Evolutionary conservation across 2,329 filamentous ascomycete species (phyloP).

Genomic region (Huntiella bhutanensis): DNA sequence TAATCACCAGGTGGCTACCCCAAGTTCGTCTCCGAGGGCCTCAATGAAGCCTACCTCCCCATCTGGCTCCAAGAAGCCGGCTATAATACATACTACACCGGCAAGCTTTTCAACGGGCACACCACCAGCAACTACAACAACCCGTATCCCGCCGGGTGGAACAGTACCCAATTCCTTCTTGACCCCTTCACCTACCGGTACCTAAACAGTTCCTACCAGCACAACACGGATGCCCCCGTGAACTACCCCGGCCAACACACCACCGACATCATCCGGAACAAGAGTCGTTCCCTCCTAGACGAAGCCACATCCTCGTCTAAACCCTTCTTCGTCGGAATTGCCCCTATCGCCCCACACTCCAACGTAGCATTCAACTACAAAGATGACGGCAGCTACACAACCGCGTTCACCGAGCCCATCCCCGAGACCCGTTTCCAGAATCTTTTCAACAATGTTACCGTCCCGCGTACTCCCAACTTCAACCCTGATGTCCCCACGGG

Average conservation of each 20-base stretch:
- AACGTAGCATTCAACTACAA: conserved; percentile 16
- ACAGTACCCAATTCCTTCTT: conserved; percentile 35
- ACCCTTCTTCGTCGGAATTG: conserved; percentile 38
- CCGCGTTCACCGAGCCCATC: conserved; percentile 18
- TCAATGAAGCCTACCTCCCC: conserved; percentile 31
- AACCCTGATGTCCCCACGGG: conserved; percentile 32
- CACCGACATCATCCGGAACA: conserved; percentile 31
- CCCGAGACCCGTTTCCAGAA: conserved; percentile 35
- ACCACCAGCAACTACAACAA: conserved; percentile 29
- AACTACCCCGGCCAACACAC: conserved; percentile 34
- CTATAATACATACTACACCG: conserved; percentile 34
- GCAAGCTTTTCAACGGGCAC: conserved; percentile 36
- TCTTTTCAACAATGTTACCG: conserved; percentile 37
- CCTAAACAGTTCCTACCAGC: conserved; percentile 43
- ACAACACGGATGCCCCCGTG: conserved; percentile 34
- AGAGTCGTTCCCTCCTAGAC: conserved; percentile 32
- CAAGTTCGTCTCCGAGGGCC: conserved; percentile 30
- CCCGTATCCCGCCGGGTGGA: conserved; percentile 36
- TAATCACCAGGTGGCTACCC: conserved; percentile 22
- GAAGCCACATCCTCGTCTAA: conserved; percentile 25
- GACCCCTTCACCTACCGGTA: conserved; percentile 53
- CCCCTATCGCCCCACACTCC: conserved; percentile 24
- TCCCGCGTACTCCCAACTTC: conserved; percentile 47
- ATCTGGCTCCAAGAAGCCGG: conserved; percentile 32
- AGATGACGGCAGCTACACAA: conserved; percentile 5